phyloP scores from a whole-genome alignment of 495 filamentous ascomycete genomes.

The Physcia stellaris region DNA sequence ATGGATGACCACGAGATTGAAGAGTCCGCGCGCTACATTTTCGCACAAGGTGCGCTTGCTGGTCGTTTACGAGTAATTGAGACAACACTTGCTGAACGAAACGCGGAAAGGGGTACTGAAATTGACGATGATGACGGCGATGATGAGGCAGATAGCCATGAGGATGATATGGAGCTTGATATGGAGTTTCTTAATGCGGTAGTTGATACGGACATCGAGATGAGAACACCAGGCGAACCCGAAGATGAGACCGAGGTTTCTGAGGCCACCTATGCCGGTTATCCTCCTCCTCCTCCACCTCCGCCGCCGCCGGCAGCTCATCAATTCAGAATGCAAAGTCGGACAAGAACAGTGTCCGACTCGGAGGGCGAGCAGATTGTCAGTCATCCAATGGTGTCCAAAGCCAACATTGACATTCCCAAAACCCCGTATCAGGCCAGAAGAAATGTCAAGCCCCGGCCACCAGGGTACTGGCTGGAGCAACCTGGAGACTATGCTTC shows the following conservation, averaged over 20 bases:
- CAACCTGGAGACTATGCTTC: constrained; percentile 47
- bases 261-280: constrained; percentile 57
- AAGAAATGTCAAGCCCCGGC: constrained; percentile 20
- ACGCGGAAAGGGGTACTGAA: constrained; percentile 33
- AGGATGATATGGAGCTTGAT: constrained; percentile 37
- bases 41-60: constrained; percentile 4
- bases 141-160: constrained; percentile 30
- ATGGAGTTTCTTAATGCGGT: constrained; percentile 26
- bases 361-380: constrained; percentile 45
- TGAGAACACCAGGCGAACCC: constrained; percentile 29
- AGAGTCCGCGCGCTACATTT: constrained; percentile 14
- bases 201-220: constrained; percentile 36
- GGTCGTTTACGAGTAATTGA: constrained; percentile 16
- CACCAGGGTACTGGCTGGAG: constrained; percentile 76
- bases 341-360: constrained; percentile 44
- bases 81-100: constrained; percentile 32
- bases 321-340: constrained; percentile 22
- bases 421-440: constrained; percentile 30
- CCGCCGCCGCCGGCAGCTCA: constrained; percentile 32
- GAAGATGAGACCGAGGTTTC: constrained; percentile 51
- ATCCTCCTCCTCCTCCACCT: constrained; percentile 51
- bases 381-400: constrained; percentile 37
- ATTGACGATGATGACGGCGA: constrained; percentile 32
- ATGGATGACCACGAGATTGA: constrained; percentile 74
- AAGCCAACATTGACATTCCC: constrained; percentile 41